phyloP scores from a whole-genome alignment of 2,329 filamentous ascomycete species.

The Talaromyces sp. region DNA sequence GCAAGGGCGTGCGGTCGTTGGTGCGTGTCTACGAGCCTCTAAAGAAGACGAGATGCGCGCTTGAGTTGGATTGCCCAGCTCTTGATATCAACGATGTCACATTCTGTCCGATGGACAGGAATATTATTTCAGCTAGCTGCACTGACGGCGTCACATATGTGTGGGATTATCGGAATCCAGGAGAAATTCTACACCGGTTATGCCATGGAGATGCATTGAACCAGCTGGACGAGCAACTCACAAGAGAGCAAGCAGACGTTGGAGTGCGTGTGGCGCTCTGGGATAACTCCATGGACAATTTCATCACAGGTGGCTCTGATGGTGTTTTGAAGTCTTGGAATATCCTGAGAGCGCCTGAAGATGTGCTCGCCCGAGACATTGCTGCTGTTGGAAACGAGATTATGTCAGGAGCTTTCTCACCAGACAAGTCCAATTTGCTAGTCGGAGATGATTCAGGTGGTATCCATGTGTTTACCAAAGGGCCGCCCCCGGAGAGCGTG shows the following conservation, averaged over 20 bases:
- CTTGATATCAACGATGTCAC: conserved; percentile 58
- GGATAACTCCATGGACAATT: conserved; percentile 46
- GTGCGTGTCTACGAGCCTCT: conserved; percentile 49
- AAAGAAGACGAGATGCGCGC: conserved; percentile 24
- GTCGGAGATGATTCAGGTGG: conserved; percentile 54
- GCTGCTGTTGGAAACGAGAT: conserved; percentile 47
- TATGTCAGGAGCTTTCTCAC: conserved; percentile 54
- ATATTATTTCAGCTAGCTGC: conserved; percentile 54
- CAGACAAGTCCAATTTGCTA: conserved; percentile 51
- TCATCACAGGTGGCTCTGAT: conserved; percentile 58
- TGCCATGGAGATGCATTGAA: conserved; percentile 47
- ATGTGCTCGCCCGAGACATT: conserved; percentile 49
- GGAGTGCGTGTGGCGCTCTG: conserved; percentile 56
- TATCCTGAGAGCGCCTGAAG: conserved; percentile 46
- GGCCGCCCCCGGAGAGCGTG: conserved; percentile 19
- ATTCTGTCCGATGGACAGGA: conserved; percentile 41
- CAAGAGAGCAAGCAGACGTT: conserved; percentile 49
- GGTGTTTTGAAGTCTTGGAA: conserved; percentile 58
- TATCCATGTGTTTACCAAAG: conserved; percentile 46
- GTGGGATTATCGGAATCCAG: conserved; percentile 51
- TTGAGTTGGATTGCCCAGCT: conserved; percentile 53
- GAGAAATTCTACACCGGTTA: conserved; percentile 44
- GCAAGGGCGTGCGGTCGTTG: conserved; percentile 40
- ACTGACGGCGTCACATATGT: conserved; percentile 57
- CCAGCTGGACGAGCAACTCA: conserved; percentile 34